Percentiles rank a stretch among this genome's conserved stretches.
phyloP scores from a whole-genome alignment of 352 stramenopile genomes.

The Globisporangium carolinianum region DNA sequence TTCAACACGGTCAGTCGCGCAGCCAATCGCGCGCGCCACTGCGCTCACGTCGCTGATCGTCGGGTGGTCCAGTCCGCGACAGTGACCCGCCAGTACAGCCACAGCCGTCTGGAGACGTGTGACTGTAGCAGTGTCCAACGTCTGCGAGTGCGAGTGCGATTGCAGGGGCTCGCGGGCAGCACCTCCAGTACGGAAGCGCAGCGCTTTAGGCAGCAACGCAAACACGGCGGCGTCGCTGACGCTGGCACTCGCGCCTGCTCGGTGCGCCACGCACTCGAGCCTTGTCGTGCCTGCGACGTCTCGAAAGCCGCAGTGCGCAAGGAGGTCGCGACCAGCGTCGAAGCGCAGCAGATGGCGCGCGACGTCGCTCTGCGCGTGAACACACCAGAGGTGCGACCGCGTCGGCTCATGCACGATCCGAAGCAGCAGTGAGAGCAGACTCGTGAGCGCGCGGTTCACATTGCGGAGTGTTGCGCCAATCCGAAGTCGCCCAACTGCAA shows the following conservation, averaged over 20 bases:
- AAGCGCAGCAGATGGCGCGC: constrained; percentile 20
- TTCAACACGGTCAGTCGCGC: constrained; percentile 5
- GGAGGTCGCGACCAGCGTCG: constrained; percentile 20
- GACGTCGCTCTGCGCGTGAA: constrained; percentile 19
- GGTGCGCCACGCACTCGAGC: background rate
- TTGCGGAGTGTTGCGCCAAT: constrained; percentile 18
- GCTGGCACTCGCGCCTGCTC: too few species aligned
- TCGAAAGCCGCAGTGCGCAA: constrained; percentile 33
- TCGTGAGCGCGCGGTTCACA: constrained; percentile 18
- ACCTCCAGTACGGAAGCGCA: constrained; percentile 37
- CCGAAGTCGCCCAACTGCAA: constrained; percentile 31
- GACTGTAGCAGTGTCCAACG: constrained; percentile 22
- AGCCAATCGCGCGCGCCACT: constrained; percentile 31
- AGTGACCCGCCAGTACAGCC: constrained; percentile 38
- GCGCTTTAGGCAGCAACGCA: constrained; percentile 25
- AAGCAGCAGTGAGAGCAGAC: constrained; percentile 19
- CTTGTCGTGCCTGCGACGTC: background rate
- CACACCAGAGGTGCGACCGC: constrained; percentile 24
- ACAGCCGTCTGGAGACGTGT: constrained; percentile 29
- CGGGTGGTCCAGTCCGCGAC: constrained; percentile 26
- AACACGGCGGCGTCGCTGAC: constrained; percentile 8
- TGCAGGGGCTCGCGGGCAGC: background rate
- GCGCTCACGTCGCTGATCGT: constrained; percentile 46
- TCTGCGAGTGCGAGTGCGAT: background rate
- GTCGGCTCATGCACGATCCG: constrained; percentile 35